These are phyloP conservation scores for Dentiscutata heterogama DNA, from an alignment of 371 early-diverging fungal species.

Conservation along the genomic window DNA sequence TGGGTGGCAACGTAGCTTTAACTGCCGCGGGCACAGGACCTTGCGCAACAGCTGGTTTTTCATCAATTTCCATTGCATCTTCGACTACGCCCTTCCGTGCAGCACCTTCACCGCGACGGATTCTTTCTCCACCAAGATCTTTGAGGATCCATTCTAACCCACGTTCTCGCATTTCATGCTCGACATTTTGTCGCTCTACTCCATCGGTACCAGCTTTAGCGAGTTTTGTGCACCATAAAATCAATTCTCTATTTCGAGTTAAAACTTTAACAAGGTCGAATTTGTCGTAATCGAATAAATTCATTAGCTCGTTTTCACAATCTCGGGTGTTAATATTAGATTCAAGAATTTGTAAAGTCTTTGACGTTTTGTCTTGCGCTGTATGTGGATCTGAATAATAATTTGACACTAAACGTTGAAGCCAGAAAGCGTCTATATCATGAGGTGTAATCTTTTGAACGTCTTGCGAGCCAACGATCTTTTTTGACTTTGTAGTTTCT, in stretches of 20 bases:
- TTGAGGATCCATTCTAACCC: constrained; percentile 80
- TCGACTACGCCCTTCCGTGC: constrained; percentile 78
- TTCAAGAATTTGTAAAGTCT: constrained; percentile 80
- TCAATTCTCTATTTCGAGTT: constrained; percentile 86
- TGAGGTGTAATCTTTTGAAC: constrained; percentile 69
- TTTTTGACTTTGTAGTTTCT: constrained; percentile 48
- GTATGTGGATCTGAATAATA: constrained; percentile 87
- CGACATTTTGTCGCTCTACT: constrained; percentile 66
- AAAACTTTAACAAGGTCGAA: constrained; percentile 93
- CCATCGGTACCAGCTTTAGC: constrained; percentile 73
- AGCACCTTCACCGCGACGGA: constrained; percentile 76
- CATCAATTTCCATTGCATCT: constrained; percentile 54
- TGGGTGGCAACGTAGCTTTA: constrained; percentile 46
- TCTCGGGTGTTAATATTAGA: constrained; percentile 80
- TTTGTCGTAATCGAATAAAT: constrained; percentile 86
- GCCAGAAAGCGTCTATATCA: constrained; percentile 97
- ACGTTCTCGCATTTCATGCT: constrained; percentile 73
- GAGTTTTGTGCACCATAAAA: constrained; percentile 92
- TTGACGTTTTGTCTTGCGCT: constrained; percentile 87
- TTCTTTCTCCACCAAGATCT: constrained; percentile 70
- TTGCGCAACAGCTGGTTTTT: constrained; percentile 49
- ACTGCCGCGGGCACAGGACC: constrained; percentile 42
- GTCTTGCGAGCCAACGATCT: constrained; percentile 38
- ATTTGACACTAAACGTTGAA: constrained; percentile 88
- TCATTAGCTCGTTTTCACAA: constrained; percentile 95